Base-by-base conservation (phyloP, 129 eudicot genomes). In the Rutidosis leptorrhynchoides region DNA sequence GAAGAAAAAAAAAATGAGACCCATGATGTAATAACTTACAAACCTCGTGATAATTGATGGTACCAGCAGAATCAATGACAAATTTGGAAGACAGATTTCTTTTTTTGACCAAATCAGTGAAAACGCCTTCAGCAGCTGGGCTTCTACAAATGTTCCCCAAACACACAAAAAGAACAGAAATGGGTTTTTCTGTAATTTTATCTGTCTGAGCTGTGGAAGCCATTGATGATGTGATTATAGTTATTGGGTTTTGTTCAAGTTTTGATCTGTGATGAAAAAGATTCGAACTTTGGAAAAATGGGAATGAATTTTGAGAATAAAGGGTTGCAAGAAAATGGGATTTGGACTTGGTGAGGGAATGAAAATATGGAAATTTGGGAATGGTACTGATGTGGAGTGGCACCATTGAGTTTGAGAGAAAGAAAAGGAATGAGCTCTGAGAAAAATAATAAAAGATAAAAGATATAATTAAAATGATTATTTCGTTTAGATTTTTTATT, bases 101-200 rank as follows among this genome's bases (percentile, higher is more conserved):
- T 33, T 84, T 74, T 48, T 82, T 79, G 26, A 93, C 95, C 59
- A 93, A 79, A 49, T 93, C 84, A 59, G 81, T 86, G 76, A 93
- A 93, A 9, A 93, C 96, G 57, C 99, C 99, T 59, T 93, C 99
- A 69, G 99, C 99, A 69, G 99, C 99, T 23, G 99, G 99, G 86
- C 99, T 93, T 76, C 99, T 82, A 59, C 99, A 93, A 1, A 93
- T 93, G 77, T 93, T 93, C 6, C 99, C 99, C 57, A 93, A 84
- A 54, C 99, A 93, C 9, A 93, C 99, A 67, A 93, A 93, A 16
- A 93, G 82, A 27, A 93, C 96, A 32, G 99, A 78, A 29, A 85
- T 82, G 24, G 96, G 95, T 25, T 67, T 86, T 77, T 58, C 80
- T 49, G 65, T 68, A 15, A 49, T 71, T 15, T 42, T 78, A 23